Evolutionary conservation across 805 yeast genomes (phyloP).

Genomic region (Saturnispora besseyi): DNA sequence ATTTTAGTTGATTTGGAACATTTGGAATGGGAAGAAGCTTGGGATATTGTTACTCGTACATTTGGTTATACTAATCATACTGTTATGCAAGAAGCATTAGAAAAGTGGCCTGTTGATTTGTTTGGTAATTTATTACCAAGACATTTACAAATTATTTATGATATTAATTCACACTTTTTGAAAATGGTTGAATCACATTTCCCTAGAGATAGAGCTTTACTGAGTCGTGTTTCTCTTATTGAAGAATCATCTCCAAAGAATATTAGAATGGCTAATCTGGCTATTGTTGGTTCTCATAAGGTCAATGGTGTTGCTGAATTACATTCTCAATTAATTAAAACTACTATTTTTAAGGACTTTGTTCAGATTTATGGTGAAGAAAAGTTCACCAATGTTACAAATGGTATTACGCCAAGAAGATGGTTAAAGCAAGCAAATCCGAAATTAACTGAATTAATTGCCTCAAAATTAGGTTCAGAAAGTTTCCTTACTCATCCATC

Average conservation of each 20-base stretch:
- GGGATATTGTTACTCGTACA: conserved; percentile 71
- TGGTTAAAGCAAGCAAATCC: conserved; percentile 96
- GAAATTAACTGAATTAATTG: conserved; percentile 60
- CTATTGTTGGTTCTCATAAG: conserved; percentile 85
- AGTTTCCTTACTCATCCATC: conserved; percentile 62
- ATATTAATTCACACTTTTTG: conserved; percentile 71
- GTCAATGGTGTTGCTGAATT: conserved; percentile 95
- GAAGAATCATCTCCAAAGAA: conserved; percentile 77
- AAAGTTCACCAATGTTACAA: conserved; percentile 85
- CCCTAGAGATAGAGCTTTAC: conserved; percentile 63
- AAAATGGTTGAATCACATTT: conserved; percentile 64
- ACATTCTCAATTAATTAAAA: conserved; percentile 83
- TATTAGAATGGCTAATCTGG: conserved; percentile 87
- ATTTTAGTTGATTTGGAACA: conserved; percentile 77
- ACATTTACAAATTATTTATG: conserved; percentile 84
- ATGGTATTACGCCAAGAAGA: conserved; percentile 94
- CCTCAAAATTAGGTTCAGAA: conserved; percentile 60
- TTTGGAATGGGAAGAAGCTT: conserved; percentile 73
- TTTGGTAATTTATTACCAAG: conserved; percentile 76
- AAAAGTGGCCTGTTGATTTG: conserved; percentile 88
- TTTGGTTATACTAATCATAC: conserved; percentile 94
- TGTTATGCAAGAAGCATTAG: conserved; percentile 89
- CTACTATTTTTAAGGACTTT: conserved; percentile 85
- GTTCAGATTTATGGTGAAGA: conserved; percentile 74
- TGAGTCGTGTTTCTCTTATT: conserved; percentile 68